These are phyloP conservation scores for Castanospermum australe DNA, from an alignment of 306 rosid species.

Conservation along the genomic window DNA sequence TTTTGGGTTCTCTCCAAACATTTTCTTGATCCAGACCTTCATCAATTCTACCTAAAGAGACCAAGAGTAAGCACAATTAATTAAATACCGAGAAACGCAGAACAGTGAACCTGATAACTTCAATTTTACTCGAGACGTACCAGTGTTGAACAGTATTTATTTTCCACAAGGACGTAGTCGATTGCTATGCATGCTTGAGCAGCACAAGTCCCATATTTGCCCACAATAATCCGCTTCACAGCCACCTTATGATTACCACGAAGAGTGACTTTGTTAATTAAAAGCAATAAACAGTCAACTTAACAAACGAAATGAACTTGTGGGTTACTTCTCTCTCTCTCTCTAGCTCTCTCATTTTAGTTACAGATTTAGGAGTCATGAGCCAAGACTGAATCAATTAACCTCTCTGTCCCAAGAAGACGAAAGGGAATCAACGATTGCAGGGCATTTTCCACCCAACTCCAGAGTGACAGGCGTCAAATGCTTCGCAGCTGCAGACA, in stretches of 20 bases:
- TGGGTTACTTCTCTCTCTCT: background rate
- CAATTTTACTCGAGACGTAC: conserved; percentile 28
- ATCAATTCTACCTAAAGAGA: conserved; percentile 52
- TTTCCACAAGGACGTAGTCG: conserved; percentile 64
- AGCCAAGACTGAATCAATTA: background rate
- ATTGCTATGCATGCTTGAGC: conserved; percentile 85
- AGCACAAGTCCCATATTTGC: conserved; percentile 68
- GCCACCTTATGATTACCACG: conserved; percentile 37
- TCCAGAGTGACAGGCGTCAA: conserved; percentile 74
- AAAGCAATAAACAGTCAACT: background rate
- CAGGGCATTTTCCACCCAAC: conserved; percentile 88
- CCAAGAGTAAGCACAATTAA: background rate
- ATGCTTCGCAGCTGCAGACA: conserved; percentile 67
- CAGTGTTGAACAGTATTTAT: conserved; percentile 38
- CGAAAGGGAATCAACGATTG: conserved; percentile 66
- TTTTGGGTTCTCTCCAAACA: conserved; percentile 65
- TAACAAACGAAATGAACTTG: background rate
- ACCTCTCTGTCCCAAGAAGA: conserved; percentile 62
- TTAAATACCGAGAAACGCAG: background rate
- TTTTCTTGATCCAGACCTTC: conserved; percentile 48
- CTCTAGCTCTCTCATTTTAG: background rate
- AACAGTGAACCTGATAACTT: background rate
- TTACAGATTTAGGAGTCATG: background rate
- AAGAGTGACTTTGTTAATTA: background rate
- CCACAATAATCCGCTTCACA: conserved; percentile 54